Evolutionary conservation across 352 stramenopile species (phyloP).

Genomic region (Pythium phragmiticola): DNA sequence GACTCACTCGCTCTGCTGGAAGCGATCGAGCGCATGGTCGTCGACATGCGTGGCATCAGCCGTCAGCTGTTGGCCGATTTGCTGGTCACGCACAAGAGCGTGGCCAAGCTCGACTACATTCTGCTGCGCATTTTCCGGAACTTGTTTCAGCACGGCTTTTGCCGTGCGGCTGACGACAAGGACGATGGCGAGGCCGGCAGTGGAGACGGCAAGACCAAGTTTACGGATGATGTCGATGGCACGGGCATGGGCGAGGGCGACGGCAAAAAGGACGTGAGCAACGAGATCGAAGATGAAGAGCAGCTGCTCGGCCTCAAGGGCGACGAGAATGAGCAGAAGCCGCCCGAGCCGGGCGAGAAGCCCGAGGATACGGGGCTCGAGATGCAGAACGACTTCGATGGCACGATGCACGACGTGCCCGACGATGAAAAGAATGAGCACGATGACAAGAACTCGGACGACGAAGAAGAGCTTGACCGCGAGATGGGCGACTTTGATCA

Average conservation of each 20-base stretch:
- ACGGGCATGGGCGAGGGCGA: conserved; percentile 99
- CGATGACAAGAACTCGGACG: conserved; percentile 88
- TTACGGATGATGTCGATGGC: conserved; percentile 98
- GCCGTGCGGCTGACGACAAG: conserved; percentile 50
- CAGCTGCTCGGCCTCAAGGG: conserved; percentile 98
- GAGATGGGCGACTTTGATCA: conserved; percentile 98
- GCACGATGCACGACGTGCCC: conserved; percentile 98
- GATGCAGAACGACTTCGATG: conserved; percentile 99
- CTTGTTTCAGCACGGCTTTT: conserved; percentile 96
- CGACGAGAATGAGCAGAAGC: conserved; percentile 83
- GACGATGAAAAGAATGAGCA: conserved; percentile 88
- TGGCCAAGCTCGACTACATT: conserved; percentile 96
- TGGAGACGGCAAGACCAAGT: conserved; percentile 90
- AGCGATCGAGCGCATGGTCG: conserved; percentile 54
- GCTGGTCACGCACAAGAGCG: conserved; percentile 86
- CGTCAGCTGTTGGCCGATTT: conserved; percentile 77
- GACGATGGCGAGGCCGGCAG: conserved; percentile 89
- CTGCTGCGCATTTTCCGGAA: conserved; percentile 95
- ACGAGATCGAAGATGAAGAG: conserved; percentile 99
- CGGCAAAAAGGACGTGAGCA: conserved; percentile 98
- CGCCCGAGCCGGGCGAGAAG: conserved; percentile 38
- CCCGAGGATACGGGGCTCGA: conserved; percentile 97
- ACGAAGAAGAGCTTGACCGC: conserved; percentile 96
- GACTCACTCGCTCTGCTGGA: conserved; percentile 57
- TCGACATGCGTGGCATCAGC: conserved; percentile 74